A percentile compares a stretch with the other conserved stretches of the same genome.
These are phyloP conservation scores for Periconia macrospinosa DNA, from an alignment of 2,329 filamentous ascomycete species.

Conservation along the genomic window DNA sequence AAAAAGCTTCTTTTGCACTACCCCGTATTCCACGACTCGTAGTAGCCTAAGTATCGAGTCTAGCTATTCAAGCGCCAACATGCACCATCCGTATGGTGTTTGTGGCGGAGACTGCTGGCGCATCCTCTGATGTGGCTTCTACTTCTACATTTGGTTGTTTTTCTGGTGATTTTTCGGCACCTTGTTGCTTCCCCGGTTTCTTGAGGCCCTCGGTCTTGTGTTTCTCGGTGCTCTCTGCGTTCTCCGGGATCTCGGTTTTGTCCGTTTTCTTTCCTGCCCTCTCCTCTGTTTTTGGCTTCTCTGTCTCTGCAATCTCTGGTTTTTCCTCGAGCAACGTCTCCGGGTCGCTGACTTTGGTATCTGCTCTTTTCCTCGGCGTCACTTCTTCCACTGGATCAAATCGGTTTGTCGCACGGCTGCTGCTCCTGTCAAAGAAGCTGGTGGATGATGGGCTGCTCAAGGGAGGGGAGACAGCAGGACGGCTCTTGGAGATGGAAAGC, in stretches of 20 bases:
- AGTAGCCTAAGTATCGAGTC: too few species aligned
- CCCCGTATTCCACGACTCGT: too few species aligned
- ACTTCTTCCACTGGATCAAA: not conserved
- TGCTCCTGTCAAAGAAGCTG: conserved; percentile 3
- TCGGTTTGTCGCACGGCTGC: conserved; percentile 4
- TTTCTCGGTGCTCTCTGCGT: not conserved
- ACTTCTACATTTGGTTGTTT: not conserved
- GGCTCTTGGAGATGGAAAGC: conserved; percentile 6
- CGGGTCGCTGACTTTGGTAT: conserved; percentile 3
- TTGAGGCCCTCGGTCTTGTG: not conserved
- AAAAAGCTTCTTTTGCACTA: not conserved
- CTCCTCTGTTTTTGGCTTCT: not conserved
- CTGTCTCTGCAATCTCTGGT: conserved; percentile 4
- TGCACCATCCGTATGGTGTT: not conserved
- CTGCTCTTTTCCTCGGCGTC: conserved; percentile 4
- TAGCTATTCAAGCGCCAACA: not conserved
- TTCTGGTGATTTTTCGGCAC: not conserved
- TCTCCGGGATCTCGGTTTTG: not conserved
- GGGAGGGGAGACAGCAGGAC: not conserved
- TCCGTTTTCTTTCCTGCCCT: not conserved
- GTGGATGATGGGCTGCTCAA: not conserved
- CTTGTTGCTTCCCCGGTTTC: not conserved
- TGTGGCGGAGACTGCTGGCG: not conserved
- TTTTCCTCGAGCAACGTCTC: conserved; percentile 9
- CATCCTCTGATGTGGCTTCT: not conserved